Evolutionary conservation across 1,284 basidiomycete genomes (phyloP), one percentile per base, ranked within the genome.

Genomic region (Macrocystidia cucumis): DNA sequence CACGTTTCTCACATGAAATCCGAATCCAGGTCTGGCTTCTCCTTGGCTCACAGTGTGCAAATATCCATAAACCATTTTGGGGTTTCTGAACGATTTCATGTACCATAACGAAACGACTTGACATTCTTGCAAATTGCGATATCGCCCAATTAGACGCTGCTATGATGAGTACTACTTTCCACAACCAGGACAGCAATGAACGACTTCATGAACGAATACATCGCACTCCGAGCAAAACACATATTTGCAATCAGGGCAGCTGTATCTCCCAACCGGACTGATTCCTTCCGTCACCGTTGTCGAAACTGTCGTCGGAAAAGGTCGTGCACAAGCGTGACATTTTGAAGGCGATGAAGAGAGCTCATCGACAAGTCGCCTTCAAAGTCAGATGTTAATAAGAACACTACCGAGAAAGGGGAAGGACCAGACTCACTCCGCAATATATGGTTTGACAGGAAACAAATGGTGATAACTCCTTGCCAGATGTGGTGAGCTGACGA

Each of bases 401-500:
- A n/a, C n/a, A n/a, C n/a, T n/a, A n/a, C n/a, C n/a, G n/a, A n/a
- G n/a, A n/a, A n/a, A n/a, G n/a, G n/a, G n/a, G n/a, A n/a, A n/a
- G n/a, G n/a, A n/a, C 14, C 26, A 17, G n/a, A 73, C 87, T 58
- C 59, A 91, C 90, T 92, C 75, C 8, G 84, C 72, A 41, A 71
- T 60, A 57, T 85, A 95, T 6, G 81, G 69, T 49, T 80, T 80
- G 17, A 93, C 91, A 0, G 92, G 91, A 54, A 96, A 96, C 23
- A 96, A 58, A 55, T 95, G 92, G 50, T 93, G 88, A 57, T 95
- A 96, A 52, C 91, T 96, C 45, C 95, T 69, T 14, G 95, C 95
- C 31, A 99, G 69, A 64, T 98, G 96, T 4, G 96, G 95, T 37
- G 90, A 91, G 62, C 90, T 93, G 44, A 99, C 95, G 44, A 98